These are phyloP conservation scores for Blastomyces gilchristii DNA, from an alignment of 2,329 filamentous ascomycete genomes.

Conservation along the genomic window DNA sequence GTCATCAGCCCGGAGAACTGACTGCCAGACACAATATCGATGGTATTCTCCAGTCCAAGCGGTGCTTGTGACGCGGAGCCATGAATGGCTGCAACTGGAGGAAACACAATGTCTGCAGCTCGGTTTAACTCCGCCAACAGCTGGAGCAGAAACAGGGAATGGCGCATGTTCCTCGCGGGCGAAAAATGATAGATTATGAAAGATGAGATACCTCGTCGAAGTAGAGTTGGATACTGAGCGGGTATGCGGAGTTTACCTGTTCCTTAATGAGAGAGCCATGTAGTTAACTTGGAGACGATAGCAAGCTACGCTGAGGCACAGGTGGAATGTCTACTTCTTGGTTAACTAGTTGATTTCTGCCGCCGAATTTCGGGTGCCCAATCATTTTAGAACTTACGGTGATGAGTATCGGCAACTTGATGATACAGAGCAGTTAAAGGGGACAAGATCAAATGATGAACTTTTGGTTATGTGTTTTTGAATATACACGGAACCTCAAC, in stretches of 20 bases:
- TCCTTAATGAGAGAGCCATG: not conserved
- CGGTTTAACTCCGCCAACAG: not conserved
- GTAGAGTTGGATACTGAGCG: not conserved
- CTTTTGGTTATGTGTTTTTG: not conserved
- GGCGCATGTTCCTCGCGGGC: not conserved
- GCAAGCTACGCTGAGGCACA: not conserved
- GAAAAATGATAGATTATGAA: not conserved
- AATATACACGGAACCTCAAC: not conserved
- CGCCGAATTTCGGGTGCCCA: not conserved
- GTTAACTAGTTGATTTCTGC: not conserved
- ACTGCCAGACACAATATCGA: conserved; percentile 36
- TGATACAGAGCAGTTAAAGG: not conserved
- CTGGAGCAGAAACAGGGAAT: not conserved
- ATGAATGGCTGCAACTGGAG: conserved; percentile 19
- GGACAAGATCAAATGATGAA: no score
- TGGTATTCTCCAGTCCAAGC: conserved; percentile 21
- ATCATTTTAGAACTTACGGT: no score
- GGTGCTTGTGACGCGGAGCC: conserved; percentile 13
- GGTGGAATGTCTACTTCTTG: not conserved
- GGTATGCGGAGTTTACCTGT: not conserved
- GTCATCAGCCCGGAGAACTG: conserved; percentile 63
- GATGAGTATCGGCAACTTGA: not conserved
- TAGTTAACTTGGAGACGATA: not conserved
- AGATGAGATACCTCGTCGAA: not conserved
- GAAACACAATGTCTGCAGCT: conserved; percentile 23